Conservation (phyloP, 371 early-diverging fungal genomes). For the Mortierella sp. region DNA sequence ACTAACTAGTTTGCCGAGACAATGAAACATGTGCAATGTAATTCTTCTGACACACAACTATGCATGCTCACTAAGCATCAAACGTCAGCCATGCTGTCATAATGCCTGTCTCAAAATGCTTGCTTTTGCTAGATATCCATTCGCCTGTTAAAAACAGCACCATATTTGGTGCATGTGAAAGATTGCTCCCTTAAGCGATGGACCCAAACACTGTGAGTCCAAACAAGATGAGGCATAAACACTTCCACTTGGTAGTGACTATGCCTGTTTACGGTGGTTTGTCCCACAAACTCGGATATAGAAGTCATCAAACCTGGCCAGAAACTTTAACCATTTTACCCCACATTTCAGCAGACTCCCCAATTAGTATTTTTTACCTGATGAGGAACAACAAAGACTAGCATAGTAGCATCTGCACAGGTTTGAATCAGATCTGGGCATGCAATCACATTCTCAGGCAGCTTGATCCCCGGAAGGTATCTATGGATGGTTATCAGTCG, state of each 20-base stretch:
- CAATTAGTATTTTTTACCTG: slow-evolving; percentile 62
- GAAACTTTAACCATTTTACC: too few species aligned
- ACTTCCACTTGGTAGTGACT: too few species aligned
- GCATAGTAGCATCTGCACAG: slow-evolving; percentile 84
- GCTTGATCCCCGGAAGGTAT: slow-evolving; percentile 91
- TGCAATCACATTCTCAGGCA: slow-evolving; percentile 92
- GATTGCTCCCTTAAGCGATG: too few species aligned
- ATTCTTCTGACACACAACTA: slow-evolving; percentile 14
- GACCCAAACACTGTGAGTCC: too few species aligned
- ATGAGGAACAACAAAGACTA: slow-evolving; percentile 98
- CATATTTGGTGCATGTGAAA: too few species aligned
- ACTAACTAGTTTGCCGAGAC: neutral
- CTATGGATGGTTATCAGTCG: slow-evolving; percentile 41
- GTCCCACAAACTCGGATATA: too few species aligned
- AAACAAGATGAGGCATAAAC: too few species aligned
- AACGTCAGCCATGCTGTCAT: neutral
- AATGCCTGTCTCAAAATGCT: neutral
- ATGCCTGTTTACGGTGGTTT: too few species aligned
- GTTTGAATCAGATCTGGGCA: slow-evolving; percentile 84
- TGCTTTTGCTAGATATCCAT: too few species aligned
- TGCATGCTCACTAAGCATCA: slow-evolving; percentile 7
- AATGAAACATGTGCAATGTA: slow-evolving; percentile 5
- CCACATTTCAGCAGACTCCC: too few species aligned
- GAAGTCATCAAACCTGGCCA: too few species aligned
- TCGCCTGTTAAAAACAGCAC: too few species aligned